phyloP scores from a whole-genome alignment of 2,329 filamentous ascomycete species.

The Aureobasidium melanogenum region DNA sequence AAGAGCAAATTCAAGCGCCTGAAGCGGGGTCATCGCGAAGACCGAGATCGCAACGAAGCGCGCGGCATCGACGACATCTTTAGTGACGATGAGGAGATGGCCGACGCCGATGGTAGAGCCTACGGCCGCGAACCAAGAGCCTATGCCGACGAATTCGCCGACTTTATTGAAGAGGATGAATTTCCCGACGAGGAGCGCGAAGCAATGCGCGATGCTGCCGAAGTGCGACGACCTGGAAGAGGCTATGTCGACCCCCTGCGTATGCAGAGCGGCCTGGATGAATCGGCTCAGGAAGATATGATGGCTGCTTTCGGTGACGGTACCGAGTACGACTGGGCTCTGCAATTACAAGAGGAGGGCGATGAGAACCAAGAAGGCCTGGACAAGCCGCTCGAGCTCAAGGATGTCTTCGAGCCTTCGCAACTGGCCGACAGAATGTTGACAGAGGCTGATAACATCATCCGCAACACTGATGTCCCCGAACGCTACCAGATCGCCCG shows the following conservation, averaged over 20 bases:
- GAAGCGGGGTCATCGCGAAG: slow-evolving; percentile 79
- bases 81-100: slow-evolving; percentile 79
- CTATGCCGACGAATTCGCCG: slow-evolving; percentile 69
- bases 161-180: slow-evolving; percentile 96
- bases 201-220: slow-evolving; percentile 71
- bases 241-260: slow-evolving; percentile 63
- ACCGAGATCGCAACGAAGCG: slow-evolving; percentile 51
- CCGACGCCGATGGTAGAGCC: slow-evolving; percentile 31
- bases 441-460: slow-evolving; percentile 88
- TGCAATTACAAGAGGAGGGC: slow-evolving; percentile 79
- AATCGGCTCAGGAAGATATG: slow-evolving; percentile 92
- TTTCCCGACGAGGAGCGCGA: slow-evolving; percentile 76
- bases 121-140: slow-evolving; percentile 32
- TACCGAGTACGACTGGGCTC: slow-evolving; percentile 89
- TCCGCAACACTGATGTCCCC: slow-evolving; percentile 80
- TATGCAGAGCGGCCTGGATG: slow-evolving; percentile 60
- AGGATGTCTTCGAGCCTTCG: slow-evolving; percentile 96
- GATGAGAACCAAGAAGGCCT: slow-evolving; percentile 67
- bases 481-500: slow-evolving; percentile 91
- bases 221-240: slow-evolving; percentile 73
- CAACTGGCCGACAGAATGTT: slow-evolving; percentile 90
- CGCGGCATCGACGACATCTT: slow-evolving; percentile 88
- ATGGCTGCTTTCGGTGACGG: slow-evolving; percentile 92
- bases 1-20: slow-evolving; percentile 92
- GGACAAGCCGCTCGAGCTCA: slow-evolving; percentile 80